Evolutionary conservation across 768 basidiomycete species (phyloP).

Genomic region (Naematelia encephala): DNA sequence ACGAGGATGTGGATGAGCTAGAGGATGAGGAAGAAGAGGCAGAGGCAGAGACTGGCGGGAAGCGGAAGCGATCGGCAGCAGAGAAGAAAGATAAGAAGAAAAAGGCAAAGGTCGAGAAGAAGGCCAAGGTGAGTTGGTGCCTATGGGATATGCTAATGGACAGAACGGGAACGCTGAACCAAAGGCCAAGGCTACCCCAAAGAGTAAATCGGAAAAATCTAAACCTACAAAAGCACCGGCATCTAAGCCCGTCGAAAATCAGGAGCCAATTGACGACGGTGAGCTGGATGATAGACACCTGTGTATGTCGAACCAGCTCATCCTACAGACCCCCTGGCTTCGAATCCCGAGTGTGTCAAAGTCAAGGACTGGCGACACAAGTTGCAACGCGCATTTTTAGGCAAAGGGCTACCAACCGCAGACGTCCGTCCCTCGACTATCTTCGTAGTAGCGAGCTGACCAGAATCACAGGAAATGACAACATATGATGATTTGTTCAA

Average conservation of each 20-base stretch:
- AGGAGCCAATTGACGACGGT: conserved; percentile 60
- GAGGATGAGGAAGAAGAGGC: conserved; percentile 76
- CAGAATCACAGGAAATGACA: conserved; percentile 66
- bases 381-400: conserved; percentile 80
- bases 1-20: conserved; percentile 75
- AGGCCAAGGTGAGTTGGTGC: conserved; percentile 58
- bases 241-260: conserved; percentile 57
- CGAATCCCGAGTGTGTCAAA: conserved; percentile 64
- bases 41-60: conserved; percentile 64
- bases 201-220: conserved; percentile 55
- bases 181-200: conserved; percentile 61
- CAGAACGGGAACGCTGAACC: conserved; percentile 80
- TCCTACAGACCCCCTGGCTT: conserved; percentile 54
- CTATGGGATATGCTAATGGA: conserved; percentile 29
- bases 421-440: conserved; percentile 56
- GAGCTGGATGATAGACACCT: conserved; percentile 43
- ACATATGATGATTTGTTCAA: conserved; percentile 67
- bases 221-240: conserved; percentile 21
- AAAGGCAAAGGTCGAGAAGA: conserved; percentile 75
- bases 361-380: conserved; percentile 91
- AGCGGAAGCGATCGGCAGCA: conserved; percentile 61
- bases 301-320: conserved; percentile 13
- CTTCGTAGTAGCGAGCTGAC: too few relatives aligned
- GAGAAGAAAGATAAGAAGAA: conserved; percentile 66
- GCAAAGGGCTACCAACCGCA: conserved; percentile 60